phyloP scores from a whole-genome alignment of 2,329 filamentous ascomycete species.

The Periglandula ipomoeae region DNA sequence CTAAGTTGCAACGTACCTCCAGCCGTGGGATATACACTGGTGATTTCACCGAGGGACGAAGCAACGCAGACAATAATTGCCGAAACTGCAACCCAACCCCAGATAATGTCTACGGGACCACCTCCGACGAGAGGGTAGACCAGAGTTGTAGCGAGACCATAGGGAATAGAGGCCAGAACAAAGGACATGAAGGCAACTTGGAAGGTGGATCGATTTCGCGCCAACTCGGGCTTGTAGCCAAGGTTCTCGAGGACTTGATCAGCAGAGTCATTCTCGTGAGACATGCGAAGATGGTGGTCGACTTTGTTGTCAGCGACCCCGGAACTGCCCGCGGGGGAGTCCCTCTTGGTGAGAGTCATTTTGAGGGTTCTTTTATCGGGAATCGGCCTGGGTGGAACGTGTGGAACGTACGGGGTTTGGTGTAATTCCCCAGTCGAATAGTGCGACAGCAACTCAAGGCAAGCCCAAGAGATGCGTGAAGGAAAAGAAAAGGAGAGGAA shows the following conservation, averaged over 20 bases:
- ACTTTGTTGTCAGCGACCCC: conserved; percentile 18
- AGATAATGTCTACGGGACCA: conserved; percentile 61
- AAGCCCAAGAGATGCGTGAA: no score
- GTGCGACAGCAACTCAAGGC: no score
- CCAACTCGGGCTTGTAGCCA: conserved; percentile 58
- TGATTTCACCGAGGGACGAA: conserved; percentile 63
- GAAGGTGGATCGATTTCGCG: conserved; percentile 55
- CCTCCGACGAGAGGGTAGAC: conserved; percentile 58
- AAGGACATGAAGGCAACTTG: conserved; percentile 71
- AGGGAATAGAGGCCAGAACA: conserved; percentile 65
- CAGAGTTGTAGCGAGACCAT: conserved; percentile 62
- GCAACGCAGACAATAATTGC: conserved; percentile 63
- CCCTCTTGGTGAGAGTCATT: conserved; percentile 15
- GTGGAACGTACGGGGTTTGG: background rate
- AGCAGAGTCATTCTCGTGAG: conserved; percentile 33
- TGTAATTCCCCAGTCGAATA: background rate
- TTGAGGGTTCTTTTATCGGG: background rate
- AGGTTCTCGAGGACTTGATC: conserved; percentile 55
- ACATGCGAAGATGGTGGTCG: conserved; percentile 15
- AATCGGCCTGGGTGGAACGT: no score
- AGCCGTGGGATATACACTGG: conserved; percentile 66
- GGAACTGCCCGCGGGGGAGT: conserved; percentile 13
- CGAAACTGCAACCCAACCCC: conserved; percentile 63
- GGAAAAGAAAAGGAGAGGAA: no score
- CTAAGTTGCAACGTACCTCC: conserved; percentile 40